Evolutionary conservation across 2,329 filamentous ascomycete species (phyloP), one percentile per base, ranked within the genome.

Genomic region (Alternaria atra): DNA sequence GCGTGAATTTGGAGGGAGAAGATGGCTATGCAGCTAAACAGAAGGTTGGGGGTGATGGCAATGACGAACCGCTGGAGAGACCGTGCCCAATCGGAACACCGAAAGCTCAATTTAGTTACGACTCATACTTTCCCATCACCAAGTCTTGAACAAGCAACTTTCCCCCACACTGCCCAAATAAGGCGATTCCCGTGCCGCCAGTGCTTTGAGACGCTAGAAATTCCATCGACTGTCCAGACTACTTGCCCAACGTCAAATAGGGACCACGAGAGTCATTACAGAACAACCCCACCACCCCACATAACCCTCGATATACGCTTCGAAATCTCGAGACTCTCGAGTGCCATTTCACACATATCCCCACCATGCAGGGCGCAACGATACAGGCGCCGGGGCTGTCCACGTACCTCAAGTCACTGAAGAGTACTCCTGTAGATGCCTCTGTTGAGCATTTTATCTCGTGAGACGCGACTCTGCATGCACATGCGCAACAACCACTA

Each of bases 361-460:
- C 27, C 35, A 76, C 74, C 71, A 68, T 73, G 2, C 73, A 73
- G 61, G 69, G 69, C 58, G 67, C 72, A 17, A 69, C 67, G 2
- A 67, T 70, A 25, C 69, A 85, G 70, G 89, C 91, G 78, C 92
- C 93, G 43, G 90, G 89, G 69, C 83, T 97, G 65, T 87, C 89
- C 47, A 90, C 90, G 50, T 95, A 93, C 72, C 86, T 96, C 66
- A 92, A 91, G 74, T 90, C 90, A 12, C 62, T 65, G 64, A 94
- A 92, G 76, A 86, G 86, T 35, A 89, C 88, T 55, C 85, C 89
- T 30, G 86, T 95, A 55, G 93, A 97, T 69, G 87, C 90, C 42
- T 94, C 92, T 8, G 90, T 96, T 66, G 93, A 97, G 79, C 88
- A 87, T 66, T 86, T 97, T 63, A 89, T 94, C 70, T 92, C 91